These are phyloP conservation scores for Alternaria tenuissima DNA, from an alignment of 2,329 filamentous ascomycete species.

Conservation along the genomic window DNA sequence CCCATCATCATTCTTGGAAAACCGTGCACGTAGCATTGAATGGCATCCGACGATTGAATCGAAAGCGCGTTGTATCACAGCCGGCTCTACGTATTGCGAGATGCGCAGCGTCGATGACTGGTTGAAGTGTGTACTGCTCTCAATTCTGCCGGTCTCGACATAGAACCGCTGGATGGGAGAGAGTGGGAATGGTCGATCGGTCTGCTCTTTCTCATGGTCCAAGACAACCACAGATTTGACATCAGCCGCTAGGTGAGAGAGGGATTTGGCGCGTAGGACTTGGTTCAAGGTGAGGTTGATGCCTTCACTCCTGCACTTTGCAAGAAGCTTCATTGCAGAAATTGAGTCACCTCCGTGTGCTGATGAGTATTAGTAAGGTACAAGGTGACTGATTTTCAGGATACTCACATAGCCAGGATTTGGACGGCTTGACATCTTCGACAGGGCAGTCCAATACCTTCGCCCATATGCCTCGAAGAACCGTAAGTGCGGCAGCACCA, in stretches of 20 bases:
- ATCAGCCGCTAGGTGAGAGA: constrained; percentile 38
- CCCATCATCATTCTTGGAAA: constrained; percentile 21
- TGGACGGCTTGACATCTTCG: constrained; percentile 33
- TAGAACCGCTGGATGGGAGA: constrained; percentile 58
- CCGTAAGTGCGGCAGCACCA: constrained; percentile 19
- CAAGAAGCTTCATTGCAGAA: constrained; percentile 45
- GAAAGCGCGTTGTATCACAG: constrained; percentile 33
- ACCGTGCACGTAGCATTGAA: constrained; percentile 47
- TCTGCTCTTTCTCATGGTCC: constrained; percentile 25
- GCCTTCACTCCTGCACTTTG: constrained; percentile 42
- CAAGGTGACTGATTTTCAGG: not conserved
- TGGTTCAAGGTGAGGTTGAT: constrained; percentile 44
- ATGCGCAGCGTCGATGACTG: constrained; percentile 56
- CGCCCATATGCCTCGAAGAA: constrained; percentile 52
- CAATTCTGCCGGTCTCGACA: constrained; percentile 44
- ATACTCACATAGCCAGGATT: constrained; percentile 43
- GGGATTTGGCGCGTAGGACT: constrained; percentile 43
- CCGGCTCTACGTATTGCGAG: constrained; percentile 32
- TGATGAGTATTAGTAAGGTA: constrained; percentile 17
- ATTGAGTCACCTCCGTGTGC: constrained; percentile 47
- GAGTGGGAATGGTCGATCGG: constrained; percentile 50
- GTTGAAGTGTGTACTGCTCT: constrained; percentile 54
- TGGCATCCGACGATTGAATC: constrained; percentile 40
- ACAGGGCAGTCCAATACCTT: constrained; percentile 51
- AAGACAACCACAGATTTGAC: constrained; percentile 16